Evolutionary conservation across 805 yeast species (phyloP).

Genomic region (Candida multigemmis): DNA sequence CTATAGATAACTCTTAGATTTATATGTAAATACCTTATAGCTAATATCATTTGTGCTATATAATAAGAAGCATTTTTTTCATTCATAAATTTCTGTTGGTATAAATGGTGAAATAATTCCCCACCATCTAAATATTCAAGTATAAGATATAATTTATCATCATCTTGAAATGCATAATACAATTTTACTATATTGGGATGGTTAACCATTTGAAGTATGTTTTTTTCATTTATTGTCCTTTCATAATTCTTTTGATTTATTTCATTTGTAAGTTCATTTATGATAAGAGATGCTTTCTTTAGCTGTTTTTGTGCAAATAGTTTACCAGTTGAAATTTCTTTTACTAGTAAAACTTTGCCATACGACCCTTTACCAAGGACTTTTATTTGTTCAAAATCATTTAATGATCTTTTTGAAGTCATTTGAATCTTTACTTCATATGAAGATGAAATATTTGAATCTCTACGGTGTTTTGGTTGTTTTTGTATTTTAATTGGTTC

Average conservation of each 20-base stretch:
- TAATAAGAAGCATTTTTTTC: conserved; percentile 32
- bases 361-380: conserved; percentile 36
- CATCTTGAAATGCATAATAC: conserved; percentile 36
- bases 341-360: conserved; percentile 33
- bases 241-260: conserved; percentile 14
- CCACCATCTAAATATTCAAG: conserved; percentile 38
- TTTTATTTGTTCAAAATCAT: conserved; percentile 33
- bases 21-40: conserved; percentile 28
- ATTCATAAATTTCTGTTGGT: conserved; percentile 13
- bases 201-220: conserved; percentile 29
- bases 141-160: conserved; percentile 32
- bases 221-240: conserved; percentile 32
- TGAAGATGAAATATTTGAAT: conserved; percentile 19
- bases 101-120: conserved; percentile 35
- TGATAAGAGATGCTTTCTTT: conserved; percentile 25
- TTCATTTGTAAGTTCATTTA: conserved; percentile 21
- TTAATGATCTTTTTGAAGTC: no score
- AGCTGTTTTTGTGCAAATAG: conserved; percentile 37
- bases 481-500: no score
- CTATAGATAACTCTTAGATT: conserved; percentile 31
- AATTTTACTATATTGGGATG: conserved; percentile 37
- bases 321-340: conserved; percentile 26
- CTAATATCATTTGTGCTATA: conserved; percentile 33
- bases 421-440: conserved; percentile 25
- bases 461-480: conserved; percentile 10